Percentiles rank a stretch among this genome's conserved stretches.
Evolutionary conservation across 495 filamentous ascomycete genomes (phyloP).

Genomic region (Penicillium egyptiacum): DNA sequence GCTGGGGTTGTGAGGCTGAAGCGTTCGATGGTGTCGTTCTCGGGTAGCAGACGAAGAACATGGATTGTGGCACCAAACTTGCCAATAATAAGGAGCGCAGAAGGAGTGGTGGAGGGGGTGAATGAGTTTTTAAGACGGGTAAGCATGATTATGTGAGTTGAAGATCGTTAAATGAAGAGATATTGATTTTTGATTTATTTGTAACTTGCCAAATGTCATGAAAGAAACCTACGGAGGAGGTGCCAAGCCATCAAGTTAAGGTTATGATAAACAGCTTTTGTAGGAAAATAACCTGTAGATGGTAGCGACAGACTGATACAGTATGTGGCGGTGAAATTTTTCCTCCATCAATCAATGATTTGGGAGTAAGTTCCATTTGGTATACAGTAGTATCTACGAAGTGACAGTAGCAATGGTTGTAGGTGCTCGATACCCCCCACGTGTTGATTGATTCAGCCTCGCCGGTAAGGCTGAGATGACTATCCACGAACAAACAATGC

Average conservation of each 20-base stretch:
- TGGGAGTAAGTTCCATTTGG: not conserved
- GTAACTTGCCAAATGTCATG: too few species aligned
- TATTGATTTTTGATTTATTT: too few species aligned
- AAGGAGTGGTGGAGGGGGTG: not conserved
- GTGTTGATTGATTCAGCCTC: constrained; percentile 19
- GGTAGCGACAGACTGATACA: not conserved
- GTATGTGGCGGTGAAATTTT: not conserved
- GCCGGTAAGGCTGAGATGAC: constrained; percentile 12
- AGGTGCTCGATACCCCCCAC: constrained; percentile 18
- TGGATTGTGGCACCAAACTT: not conserved
- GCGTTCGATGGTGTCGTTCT: not conserved
- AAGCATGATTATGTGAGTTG: too few species aligned
- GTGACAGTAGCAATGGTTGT: constrained; percentile 3
- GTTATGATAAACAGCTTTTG: too few species aligned
- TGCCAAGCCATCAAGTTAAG: too few species aligned
- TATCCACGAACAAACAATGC: constrained; percentile 8
- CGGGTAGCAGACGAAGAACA: not conserved
- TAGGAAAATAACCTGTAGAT: too few species aligned
- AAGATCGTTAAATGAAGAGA: too few species aligned
- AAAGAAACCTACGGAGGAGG: not conserved
- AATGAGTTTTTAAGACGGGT: not conserved
- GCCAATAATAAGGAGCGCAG: not conserved
- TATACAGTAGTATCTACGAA: constrained; percentile 1
- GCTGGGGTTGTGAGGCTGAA: not conserved
- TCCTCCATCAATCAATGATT: not conserved